phyloP scores from a whole-genome alignment of 768 basidiomycete species.

The Amanita molliuscula region DNA sequence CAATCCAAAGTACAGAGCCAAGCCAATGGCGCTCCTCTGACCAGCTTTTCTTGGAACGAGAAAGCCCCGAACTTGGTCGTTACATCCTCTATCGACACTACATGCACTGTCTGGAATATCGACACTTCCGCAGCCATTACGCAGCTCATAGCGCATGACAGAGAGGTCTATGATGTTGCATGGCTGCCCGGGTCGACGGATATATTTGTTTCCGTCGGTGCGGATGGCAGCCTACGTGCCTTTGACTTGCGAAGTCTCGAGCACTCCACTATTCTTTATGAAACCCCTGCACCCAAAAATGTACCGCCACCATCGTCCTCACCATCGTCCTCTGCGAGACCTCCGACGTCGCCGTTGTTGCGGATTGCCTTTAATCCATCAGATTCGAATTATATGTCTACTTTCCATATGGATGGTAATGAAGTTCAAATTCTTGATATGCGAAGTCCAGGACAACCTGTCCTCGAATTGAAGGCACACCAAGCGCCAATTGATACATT shows the following conservation, averaged over 20 bases:
- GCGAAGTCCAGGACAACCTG: slow-evolving; percentile 92
- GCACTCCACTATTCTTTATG: slow-evolving; percentile 97
- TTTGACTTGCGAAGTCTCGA: slow-evolving; percentile 95
- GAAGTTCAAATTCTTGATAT: slow-evolving; percentile 94
- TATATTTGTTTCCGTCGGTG: slow-evolving; percentile 97
- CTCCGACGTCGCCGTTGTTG: slow-evolving; percentile 71
- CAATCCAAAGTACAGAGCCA: slow-evolving; percentile 88
- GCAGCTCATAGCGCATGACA: slow-evolving; percentile 94
- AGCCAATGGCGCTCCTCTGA: slow-evolving; percentile 80
- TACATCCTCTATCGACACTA: slow-evolving; percentile 97
- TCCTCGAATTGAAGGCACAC: slow-evolving; percentile 85
- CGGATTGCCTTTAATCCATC: slow-evolving; percentile 87
- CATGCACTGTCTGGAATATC: slow-evolving; percentile 99
- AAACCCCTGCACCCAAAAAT: slow-evolving; percentile 76
- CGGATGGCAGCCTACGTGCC: slow-evolving; percentile 91
- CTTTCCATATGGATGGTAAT: slow-evolving; percentile 88
- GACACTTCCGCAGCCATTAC: slow-evolving; percentile 90
- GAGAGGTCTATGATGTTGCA: slow-evolving; percentile 95
- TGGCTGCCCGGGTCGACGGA: slow-evolving; percentile 96
- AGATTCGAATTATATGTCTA: slow-evolving; percentile 92
- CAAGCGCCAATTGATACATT: slow-evolving; percentile 75
- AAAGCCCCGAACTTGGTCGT: slow-evolving; percentile 86
- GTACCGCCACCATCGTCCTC: slow-evolving; percentile 48
- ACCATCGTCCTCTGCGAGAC: slow-evolving; percentile 50
- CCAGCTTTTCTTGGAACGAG: slow-evolving; percentile 97